Evolutionary conservation across 345 rosid genomes (phyloP).

Genomic region (Mercurialis annua): DNA sequence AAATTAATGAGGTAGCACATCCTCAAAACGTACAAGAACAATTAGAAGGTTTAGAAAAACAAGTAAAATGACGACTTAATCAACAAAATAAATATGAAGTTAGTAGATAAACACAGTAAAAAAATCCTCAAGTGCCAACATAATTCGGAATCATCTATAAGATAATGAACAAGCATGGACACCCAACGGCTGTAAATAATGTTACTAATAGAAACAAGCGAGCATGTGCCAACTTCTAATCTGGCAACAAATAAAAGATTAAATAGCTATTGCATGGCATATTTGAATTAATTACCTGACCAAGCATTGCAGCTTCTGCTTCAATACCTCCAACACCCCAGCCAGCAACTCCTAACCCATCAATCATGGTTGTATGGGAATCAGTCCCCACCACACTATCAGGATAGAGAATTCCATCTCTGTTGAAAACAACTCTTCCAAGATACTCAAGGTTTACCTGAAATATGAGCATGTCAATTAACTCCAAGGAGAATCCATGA

Average conservation of each 20-base stretch:
- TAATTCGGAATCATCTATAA: not conserved
- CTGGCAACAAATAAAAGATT: not conserved
- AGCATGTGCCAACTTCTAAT: not conserved
- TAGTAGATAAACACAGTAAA: not conserved
- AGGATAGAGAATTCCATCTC: constrained; percentile 69
- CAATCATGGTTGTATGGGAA: constrained; percentile 99
- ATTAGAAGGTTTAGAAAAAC: too few species aligned
- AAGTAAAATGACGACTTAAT: too few species aligned
- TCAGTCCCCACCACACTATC: constrained; percentile 99
- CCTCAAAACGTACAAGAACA: too few species aligned
- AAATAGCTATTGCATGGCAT: not conserved
- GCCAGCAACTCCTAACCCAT: constrained; percentile 99
- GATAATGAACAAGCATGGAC: not conserved
- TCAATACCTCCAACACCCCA: constrained; percentile 99
- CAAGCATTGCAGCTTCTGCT: constrained; percentile 99
- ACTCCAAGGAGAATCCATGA: not conserved
- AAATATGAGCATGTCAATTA: constrained; percentile 20
- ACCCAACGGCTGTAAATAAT: not conserved
- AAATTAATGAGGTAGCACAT: too few species aligned
- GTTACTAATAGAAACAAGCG: not conserved
- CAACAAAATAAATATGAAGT: too few species aligned
- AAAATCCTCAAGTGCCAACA: not conserved
- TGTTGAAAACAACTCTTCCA: constrained; percentile 95
- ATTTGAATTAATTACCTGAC: constrained; percentile 57
- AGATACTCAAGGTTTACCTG: constrained; percentile 98